Conservation (phyloP, 306 rosid species). For the Casuarina cunninghamiana region DNA sequence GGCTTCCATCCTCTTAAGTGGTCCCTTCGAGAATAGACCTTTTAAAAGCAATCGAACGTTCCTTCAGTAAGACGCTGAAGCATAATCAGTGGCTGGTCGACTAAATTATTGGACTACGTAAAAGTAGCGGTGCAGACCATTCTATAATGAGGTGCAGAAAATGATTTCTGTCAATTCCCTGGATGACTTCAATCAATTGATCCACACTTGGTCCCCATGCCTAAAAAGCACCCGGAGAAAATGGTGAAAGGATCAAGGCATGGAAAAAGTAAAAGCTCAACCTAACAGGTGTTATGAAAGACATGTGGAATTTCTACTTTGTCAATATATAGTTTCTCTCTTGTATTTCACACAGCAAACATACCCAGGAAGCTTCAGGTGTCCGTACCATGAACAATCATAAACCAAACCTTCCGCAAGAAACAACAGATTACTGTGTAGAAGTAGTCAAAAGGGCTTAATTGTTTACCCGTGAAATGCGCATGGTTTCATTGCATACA, state of each 20-base stretch:
- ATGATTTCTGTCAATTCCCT: slow-evolving; percentile 24
- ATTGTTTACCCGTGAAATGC: slow-evolving; percentile 29
- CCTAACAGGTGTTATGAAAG: not conserved
- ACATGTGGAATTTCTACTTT: slow-evolving; percentile 11
- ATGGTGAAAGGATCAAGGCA: slow-evolving; percentile 32
- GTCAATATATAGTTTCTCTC: not conserved
- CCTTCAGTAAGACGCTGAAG: not conserved
- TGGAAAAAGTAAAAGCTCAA: slow-evolving; percentile 33
- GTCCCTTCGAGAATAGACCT: not conserved
- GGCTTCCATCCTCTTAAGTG: not conserved
- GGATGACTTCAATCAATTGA: slow-evolving; percentile 19
- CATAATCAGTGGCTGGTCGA: not conserved
- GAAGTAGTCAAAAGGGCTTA: slow-evolving; percentile 34
- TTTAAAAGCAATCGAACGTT: not conserved
- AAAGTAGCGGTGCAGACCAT: not conserved
- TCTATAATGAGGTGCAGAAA: slow-evolving; percentile 23
- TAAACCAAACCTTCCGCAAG: not conserved
- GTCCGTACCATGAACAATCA: slow-evolving; percentile 26
- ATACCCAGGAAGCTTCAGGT: not conserved
- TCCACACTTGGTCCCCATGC: slow-evolving; percentile 18
- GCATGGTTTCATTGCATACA: slow-evolving; percentile 34
- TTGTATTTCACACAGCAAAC: not conserved
- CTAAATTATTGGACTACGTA: not conserved
- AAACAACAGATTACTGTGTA: not conserved
- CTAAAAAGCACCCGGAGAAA: slow-evolving; percentile 39